Percentiles rank a stretch among this genome's conserved stretches.
These are phyloP conservation scores for Zoysia pacifica DNA, from an alignment of 176 grass and related monocot species.

Conservation along the genomic window DNA sequence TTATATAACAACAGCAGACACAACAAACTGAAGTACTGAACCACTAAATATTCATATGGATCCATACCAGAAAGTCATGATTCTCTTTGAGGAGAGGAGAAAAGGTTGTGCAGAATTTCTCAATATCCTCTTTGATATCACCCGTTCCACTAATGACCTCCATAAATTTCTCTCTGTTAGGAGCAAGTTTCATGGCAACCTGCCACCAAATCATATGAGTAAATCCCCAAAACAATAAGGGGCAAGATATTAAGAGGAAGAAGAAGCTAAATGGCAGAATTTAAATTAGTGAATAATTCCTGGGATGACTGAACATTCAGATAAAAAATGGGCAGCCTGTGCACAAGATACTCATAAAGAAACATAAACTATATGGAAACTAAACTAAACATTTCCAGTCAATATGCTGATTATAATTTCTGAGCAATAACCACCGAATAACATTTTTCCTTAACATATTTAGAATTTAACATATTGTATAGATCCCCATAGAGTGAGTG, in stretches of 20 bases:
- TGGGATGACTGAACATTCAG: too few species aligned
- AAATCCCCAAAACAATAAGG: constrained; percentile 26
- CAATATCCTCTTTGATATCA: constrained; percentile 87
- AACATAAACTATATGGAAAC: too few species aligned
- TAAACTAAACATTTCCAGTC: too few species aligned
- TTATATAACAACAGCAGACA: neutral
- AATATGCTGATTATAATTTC: too few species aligned
- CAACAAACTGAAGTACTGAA: neutral
- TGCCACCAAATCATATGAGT: constrained; percentile 32
- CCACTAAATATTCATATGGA: neutral
- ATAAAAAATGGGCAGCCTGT: too few species aligned
- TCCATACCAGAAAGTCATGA: constrained; percentile 74
- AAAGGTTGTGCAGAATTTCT: constrained; percentile 89
- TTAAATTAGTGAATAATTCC: too few species aligned
- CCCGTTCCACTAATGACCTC: constrained; percentile 73
- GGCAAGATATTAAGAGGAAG: neutral
- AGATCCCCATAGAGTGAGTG: neutral
- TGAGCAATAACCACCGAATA: too few species aligned
- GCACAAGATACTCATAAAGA: too few species aligned
- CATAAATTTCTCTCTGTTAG: constrained; percentile 97
- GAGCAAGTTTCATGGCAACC: constrained; percentile 94
- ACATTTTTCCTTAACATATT: neutral
- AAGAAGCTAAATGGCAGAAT: too few species aligned
- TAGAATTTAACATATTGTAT: neutral
- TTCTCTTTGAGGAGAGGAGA: constrained; percentile 81